Conservation (phyloP, 192 early-diverging fungal species). For the Jimgerdemannia flammicorona region DNA sequence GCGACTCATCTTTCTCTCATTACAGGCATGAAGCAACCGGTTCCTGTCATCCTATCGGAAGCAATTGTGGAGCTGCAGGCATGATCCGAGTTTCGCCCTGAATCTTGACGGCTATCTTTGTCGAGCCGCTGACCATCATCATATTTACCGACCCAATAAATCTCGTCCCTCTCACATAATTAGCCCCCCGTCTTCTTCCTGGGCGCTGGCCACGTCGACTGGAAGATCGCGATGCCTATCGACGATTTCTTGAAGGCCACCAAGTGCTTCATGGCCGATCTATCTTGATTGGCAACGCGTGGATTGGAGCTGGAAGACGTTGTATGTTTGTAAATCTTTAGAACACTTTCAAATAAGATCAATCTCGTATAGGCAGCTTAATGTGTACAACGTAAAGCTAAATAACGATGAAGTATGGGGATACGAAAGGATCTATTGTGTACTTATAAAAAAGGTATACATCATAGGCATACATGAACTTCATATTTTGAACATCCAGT, state of each 20-base stretch:
- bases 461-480: no score
- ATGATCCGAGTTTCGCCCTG: not conserved
- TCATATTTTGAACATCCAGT: no score
- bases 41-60: slow-evolving; percentile 70
- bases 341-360: no score
- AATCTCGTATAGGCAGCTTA: no score
- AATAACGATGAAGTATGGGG: no score
- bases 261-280: slow-evolving; percentile 35
- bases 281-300: not conserved
- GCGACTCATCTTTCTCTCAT: not conserved
- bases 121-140: no score
- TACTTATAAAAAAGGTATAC: no score
- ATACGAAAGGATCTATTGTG: no score
- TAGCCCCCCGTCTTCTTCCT: slow-evolving; percentile 67
- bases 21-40: slow-evolving; percentile 39
- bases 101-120: no score
- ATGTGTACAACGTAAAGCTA: no score
- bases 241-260: slow-evolving; percentile 49
- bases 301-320: not conserved
- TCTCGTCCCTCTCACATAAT: not conserved
- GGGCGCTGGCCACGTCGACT: slow-evolving; percentile 83
- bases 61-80: slow-evolving; percentile 55
- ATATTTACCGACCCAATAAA: not conserved
- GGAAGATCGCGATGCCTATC: slow-evolving; percentile 73
- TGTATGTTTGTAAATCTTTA: not conserved